Evolutionary conservation across 345 rosid species (phyloP).

Genomic region (Sonneratia alba): DNA sequence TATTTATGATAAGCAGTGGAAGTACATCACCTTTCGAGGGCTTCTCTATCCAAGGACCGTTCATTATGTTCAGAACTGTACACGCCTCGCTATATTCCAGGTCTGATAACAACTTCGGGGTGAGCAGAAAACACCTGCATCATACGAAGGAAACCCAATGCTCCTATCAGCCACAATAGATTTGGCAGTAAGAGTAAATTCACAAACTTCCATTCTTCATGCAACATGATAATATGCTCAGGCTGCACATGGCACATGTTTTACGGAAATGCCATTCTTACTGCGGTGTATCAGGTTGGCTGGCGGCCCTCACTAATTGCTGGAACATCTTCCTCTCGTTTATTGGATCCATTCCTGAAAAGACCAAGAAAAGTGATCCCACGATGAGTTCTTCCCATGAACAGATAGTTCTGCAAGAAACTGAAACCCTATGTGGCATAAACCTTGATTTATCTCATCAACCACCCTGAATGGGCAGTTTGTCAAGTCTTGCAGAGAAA

Average conservation of each 20-base stretch:
- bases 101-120: conserved; percentile 80
- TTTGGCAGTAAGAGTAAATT: neutral
- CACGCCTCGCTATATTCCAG: conserved; percentile 87
- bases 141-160: neutral
- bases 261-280: conserved; percentile 21
- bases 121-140: conserved; percentile 82
- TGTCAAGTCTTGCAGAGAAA: conserved; percentile 94
- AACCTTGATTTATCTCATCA: conserved; percentile 98
- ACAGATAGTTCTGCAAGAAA: neutral
- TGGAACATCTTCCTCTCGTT: conserved; percentile 98
- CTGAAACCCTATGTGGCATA: neutral
- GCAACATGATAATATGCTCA: neutral
- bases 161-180: neutral
- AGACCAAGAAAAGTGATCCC: conserved; percentile 1
- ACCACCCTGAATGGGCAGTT: conserved; percentile 96
- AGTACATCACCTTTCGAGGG: conserved; percentile 54
- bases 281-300: conserved; percentile 93
- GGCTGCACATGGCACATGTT: neutral
- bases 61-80: conserved; percentile 87
- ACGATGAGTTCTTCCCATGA: neutral
- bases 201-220: neutral
- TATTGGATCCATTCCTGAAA: conserved; percentile 87
- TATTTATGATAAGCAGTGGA: neutral
- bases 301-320: conserved; percentile 90
- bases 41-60: conserved; percentile 85